Base-by-base conservation (phyloP, 2,329 filamentous ascomycete genomes). In the Ophiosphaerella korrae region DNA sequence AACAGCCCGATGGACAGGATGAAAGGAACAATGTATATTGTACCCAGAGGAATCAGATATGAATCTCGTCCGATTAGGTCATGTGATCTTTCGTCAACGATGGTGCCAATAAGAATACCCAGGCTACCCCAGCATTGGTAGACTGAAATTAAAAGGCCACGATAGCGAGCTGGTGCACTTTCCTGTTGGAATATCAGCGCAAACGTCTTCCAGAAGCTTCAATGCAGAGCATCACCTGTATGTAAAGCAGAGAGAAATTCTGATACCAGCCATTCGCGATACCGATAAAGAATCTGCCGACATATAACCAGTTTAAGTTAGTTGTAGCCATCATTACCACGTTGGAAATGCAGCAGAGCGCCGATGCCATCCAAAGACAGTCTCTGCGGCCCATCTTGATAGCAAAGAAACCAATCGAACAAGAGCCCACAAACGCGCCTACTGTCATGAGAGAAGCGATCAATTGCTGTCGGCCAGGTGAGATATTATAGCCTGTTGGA, bases 261-360 rank as follows among this genome's bases (percentile, higher is more conserved):
- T 84, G 82, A 63, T 82, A 79, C 66, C 82, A 78, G 2, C 68
- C 68, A 42, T 71, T 71, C 6, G 81, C 80, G 16, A 84, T 53
- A 3, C 82, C 83, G 46, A 84, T 81, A n/a, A 85, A 63, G 5
- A 84, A 70, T 9, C 82, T 76, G 5, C 80, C 82, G 18, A 77
- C 75, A 45, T 85, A 84, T 3, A 85, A 74, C 0, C 77, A 80
- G 4, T 75, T 78, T 26, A 85, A 79, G 47, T 71, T 72, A 3
- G 75, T 78, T 0, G 80, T 83, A 1, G 77, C 73, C 80, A 84
- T 84, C 82, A 84, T 84, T 54, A 84, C 72, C 2, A 65, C 52
- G 37, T 70, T 70, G 1, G 81, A 72, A 3, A 78, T 68, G 53
- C 73, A 75, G 59, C 80, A 82, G 3, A 83, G 63, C 2, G 77